These are phyloP conservation scores for Pouteria campechiana DNA, from an alignment of 179 eudicot species.

Conservation along the genomic window DNA sequence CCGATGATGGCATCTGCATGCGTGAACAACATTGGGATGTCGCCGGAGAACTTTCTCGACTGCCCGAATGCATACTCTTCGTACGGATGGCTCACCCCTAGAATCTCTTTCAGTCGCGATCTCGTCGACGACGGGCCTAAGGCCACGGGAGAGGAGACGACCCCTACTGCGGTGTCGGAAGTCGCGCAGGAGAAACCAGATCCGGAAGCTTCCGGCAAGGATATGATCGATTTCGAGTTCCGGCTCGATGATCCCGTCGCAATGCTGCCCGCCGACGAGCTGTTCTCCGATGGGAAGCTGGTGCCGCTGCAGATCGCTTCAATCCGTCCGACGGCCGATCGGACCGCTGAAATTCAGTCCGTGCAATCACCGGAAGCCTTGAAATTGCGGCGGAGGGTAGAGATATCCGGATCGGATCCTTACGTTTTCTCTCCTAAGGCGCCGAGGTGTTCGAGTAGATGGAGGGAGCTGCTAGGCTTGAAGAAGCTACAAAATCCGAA, in stretches of 20 bases:
- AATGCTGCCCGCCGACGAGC: slow-evolving; percentile 83
- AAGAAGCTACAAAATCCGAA: slow-evolving; percentile 34
- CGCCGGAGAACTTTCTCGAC: slow-evolving; percentile 40
- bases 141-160: background rate
- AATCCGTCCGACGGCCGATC: slow-evolving; percentile 4
- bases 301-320: slow-evolving; percentile 37
- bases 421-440: slow-evolving; percentile 72
- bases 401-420: slow-evolving; percentile 23
- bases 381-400: slow-evolving; percentile 15
- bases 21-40: slow-evolving; percentile 41
- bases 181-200: slow-evolving; percentile 15
- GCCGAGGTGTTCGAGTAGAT: slow-evolving; percentile 72
- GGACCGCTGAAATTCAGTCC: background rate
- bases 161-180: background rate
- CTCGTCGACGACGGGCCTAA: slow-evolving; percentile 4
- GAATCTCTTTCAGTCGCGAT: slow-evolving; percentile 28
- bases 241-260: slow-evolving; percentile 45
- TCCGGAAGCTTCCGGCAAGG: slow-evolving; percentile 17
- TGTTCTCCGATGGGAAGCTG: slow-evolving; percentile 73
- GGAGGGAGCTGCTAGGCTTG: slow-evolving; percentile 76
- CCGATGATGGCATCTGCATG: slow-evolving; percentile 77
- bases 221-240: slow-evolving; percentile 65
- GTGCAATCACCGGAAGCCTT: slow-evolving; percentile 13
- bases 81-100: slow-evolving; percentile 46
- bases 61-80: slow-evolving; percentile 23